Base-by-base conservation (phyloP, 2,329 filamentous ascomycete genomes). In the Ceratocystis variospora region DNA sequence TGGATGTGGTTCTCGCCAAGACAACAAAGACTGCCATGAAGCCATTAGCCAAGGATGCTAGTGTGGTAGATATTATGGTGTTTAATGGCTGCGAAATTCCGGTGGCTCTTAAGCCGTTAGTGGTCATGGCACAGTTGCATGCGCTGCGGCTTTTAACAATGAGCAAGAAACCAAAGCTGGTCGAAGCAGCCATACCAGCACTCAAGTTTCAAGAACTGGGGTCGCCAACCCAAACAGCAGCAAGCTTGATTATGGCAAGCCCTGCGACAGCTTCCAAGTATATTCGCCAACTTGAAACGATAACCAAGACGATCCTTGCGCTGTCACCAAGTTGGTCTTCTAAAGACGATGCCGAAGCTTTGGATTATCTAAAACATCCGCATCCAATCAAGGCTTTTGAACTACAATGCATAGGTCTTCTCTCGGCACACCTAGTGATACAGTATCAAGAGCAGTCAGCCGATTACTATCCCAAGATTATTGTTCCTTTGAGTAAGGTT, bases 311-410 rank as follows among this genome's bases (percentile, higher is more conserved):
- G 2, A 76, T 91, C 0, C 76, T 91, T 0, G 81, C 84, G 0
- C 75, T 91, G 0, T 82, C 85, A 33, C 87, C 88, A 0, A 87
- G 83, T 70, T 77, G 87, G n/a, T 84, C 87, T 1, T 77, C 78
- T 62, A 80, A 83, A 8, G 83, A 86, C 50, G 88, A 92, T 71
- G 74, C 74, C 2, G 70, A 78, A 1, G 84, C 84, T 0, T 71
- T 75, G 3, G 81, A 87, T 68, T 74, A 78, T 7, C 78, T 80
- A 31, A 73, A 84, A 6, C 83, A 80, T 68, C 79, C 85, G 2
- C 77, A 78, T 1, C 85, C 88, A 0, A 76, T 79, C 25, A 74
- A 77, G 1, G 82, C 83, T 1, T 80, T 91, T 62, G 80, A 83
- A 68, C 73, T 90, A 0, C 88, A 91, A 70, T 76, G 79, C 0